A percentile compares a stretch with the other conserved stretches of the same genome.
Evolutionary conservation across 2,329 filamentous ascomycete species (phyloP).

Genomic region (Microthyrium microscopicum): DNA sequence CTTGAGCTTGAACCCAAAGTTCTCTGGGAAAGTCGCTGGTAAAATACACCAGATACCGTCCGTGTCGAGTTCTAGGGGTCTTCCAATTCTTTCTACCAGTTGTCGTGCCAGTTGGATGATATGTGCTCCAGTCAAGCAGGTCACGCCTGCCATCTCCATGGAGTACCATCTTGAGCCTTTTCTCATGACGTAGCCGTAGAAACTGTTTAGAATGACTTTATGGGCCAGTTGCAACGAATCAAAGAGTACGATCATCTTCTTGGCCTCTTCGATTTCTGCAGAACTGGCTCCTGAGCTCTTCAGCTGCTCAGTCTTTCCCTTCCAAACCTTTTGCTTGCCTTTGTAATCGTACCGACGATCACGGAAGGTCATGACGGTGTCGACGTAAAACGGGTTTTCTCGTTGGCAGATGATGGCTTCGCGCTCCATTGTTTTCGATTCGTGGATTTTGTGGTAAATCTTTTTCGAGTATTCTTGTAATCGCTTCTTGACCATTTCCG

Average conservation of each 20-base stretch:
- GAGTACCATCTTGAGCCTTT: constrained; percentile 99
- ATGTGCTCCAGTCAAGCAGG: constrained; percentile 83
- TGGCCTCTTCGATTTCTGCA: constrained; percentile 74
- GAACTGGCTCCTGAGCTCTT: constrained; percentile 65
- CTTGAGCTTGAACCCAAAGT: constrained; percentile 85
- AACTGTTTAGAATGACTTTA: constrained; percentile 98
- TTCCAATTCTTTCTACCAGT: constrained; percentile 80
- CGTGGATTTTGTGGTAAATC: constrained; percentile 98
- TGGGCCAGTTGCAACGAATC: constrained; percentile 93
- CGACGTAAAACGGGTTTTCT: constrained; percentile 95
- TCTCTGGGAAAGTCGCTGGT: constrained; percentile 88
- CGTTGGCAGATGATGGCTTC: constrained; percentile 97
- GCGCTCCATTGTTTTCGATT: constrained; percentile 76
- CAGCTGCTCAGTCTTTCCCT: constrained; percentile 78
- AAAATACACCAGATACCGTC: constrained; percentile 99
- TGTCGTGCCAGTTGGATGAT: constrained; percentile 95
- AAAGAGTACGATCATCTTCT: constrained; percentile 96
- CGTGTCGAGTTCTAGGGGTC: constrained; percentile 86
- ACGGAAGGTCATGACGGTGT: constrained; percentile 90
- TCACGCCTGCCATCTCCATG: constrained; percentile 97
- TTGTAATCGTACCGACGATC: constrained; percentile 98
- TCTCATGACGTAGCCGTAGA: constrained; percentile 98
- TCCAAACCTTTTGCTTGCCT: constrained; percentile 95
- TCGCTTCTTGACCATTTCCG: constrained; percentile 64
- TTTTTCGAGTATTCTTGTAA: constrained; percentile 91